Conservation (phyloP, 306 rosid species). For the Begonia peltatifolia region DNA sequence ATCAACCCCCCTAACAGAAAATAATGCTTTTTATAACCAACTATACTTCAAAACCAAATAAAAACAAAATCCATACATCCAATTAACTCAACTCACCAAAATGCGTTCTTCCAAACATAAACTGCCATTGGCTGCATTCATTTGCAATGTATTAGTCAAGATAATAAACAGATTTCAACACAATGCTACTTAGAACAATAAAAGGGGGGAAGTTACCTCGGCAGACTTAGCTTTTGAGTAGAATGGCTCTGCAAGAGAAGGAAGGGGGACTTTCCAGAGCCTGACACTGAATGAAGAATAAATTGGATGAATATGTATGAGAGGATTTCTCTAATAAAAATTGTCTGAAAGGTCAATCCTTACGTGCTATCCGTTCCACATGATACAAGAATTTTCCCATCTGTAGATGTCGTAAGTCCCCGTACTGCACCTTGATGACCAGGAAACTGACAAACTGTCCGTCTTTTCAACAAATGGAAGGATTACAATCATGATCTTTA, state of each 20-base stretch:
- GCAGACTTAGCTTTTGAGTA: slow-evolving; percentile 25
- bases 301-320: not conserved
- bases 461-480: slow-evolving; percentile 20
- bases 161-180: not conserved
- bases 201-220: slow-evolving; percentile 27
- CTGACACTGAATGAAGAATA: slow-evolving; percentile 39
- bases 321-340: not conserved
- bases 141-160: slow-evolving; percentile 14
- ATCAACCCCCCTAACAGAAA: slow-evolving; percentile 63
- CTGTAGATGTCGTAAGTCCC: slow-evolving; percentile 65
- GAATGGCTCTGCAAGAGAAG: slow-evolving; percentile 27
- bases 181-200: not conserved
- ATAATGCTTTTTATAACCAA: slow-evolving; percentile 1
- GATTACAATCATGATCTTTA: too few relatives aligned
- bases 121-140: slow-evolving; percentile 54
- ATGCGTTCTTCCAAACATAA: slow-evolving; percentile 64
- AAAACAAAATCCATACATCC: not conserved
- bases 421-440: slow-evolving; percentile 90
- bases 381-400: slow-evolving; percentile 70
- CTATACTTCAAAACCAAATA: too few relatives aligned
- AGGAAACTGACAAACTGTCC: slow-evolving; percentile 61
- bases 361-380: slow-evolving; percentile 93
- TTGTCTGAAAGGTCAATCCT: slow-evolving; percentile 13
- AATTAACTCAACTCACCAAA: slow-evolving; percentile 44
- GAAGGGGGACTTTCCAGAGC: slow-evolving; percentile 65